Evolutionary conservation across 441 rosid genomes (phyloP).

Genomic region (Melastoma candidum): DNA sequence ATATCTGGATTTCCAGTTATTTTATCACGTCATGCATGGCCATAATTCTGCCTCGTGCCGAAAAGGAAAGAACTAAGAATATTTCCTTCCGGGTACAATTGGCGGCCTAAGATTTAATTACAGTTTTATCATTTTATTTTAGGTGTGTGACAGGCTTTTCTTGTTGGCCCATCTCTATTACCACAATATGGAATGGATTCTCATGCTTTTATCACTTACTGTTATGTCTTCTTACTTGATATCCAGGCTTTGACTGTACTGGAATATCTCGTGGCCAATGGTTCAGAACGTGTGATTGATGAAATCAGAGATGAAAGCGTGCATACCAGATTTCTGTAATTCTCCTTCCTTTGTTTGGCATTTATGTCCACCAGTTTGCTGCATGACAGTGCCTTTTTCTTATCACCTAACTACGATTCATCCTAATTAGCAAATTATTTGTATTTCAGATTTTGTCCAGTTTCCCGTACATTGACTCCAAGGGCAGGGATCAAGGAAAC

Average conservation of each 20-base stretch:
- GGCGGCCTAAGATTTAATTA: too few relatives aligned
- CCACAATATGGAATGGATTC: too few relatives aligned
- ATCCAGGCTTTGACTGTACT: slow-evolving; percentile 83
- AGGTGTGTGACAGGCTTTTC: too few relatives aligned
- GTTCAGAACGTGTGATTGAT: slow-evolving; percentile 92
- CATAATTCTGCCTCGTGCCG: too few relatives aligned
- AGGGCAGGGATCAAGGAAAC: slow-evolving; percentile 43
- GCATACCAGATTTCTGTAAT: slow-evolving; percentile 89
- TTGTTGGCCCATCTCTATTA: too few relatives aligned
- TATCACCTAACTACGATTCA: not conserved
- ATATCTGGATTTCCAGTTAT: too few relatives aligned
- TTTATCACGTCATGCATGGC: too few relatives aligned
- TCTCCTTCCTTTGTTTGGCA: slow-evolving; percentile 4
- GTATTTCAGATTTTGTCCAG: slow-evolving; percentile 59
- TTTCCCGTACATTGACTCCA: slow-evolving; percentile 93
- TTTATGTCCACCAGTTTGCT: slow-evolving; percentile 5
- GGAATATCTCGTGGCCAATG: slow-evolving; percentile 96
- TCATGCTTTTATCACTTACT: not conserved
- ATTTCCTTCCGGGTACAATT: too few relatives aligned
- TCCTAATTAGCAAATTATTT: not conserved
- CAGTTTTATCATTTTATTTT: too few relatives aligned
- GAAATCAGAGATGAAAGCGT: slow-evolving; percentile 65
- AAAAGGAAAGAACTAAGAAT: too few relatives aligned
- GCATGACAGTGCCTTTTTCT: not conserved
- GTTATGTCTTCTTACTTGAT: slow-evolving; percentile 14